Percentiles rank a stretch among this genome's conserved stretches.
These are phyloP conservation scores for Kwoniella pini DNA, from an alignment of 768 basidiomycete genomes.

Conservation along the genomic window DNA sequence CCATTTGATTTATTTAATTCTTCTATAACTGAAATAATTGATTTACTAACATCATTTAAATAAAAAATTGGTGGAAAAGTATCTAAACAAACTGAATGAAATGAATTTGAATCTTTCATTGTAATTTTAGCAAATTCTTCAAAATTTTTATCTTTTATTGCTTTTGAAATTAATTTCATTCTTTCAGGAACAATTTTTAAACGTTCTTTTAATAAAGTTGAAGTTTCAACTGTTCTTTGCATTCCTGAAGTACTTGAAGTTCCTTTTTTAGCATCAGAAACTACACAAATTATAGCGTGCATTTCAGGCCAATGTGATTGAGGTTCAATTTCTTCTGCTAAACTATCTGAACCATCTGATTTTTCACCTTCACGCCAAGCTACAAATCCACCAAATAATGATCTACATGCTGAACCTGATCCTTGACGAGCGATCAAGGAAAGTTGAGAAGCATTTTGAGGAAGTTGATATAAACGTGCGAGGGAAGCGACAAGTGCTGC, in stretches of 20 bases:
- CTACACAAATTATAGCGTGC: slow-evolving; percentile 96
- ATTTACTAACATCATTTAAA: slow-evolving; percentile 93
- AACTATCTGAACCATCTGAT: slow-evolving; percentile 76
- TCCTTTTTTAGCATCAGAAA: slow-evolving; percentile 93
- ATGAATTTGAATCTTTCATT: slow-evolving; percentile 97
- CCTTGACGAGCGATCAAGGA: slow-evolving; percentile 96
- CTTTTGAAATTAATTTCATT: slow-evolving; percentile 77
- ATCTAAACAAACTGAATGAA: slow-evolving; percentile 96
- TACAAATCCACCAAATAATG: slow-evolving; percentile 95
- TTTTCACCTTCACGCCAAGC: slow-evolving; percentile 81
- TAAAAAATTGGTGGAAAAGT: slow-evolving; percentile 98
- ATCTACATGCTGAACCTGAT: slow-evolving; percentile 95
- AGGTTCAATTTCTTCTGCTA: slow-evolving; percentile 83
- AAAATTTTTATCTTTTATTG: slow-evolving; percentile 79
- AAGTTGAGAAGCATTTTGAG: slow-evolving; percentile 73
- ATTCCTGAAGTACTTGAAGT: slow-evolving; percentile 93
- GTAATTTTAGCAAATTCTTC: slow-evolving; percentile 85
- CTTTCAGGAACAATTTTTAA: slow-evolving; percentile 85
- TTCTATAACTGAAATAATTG: slow-evolving; percentile 86
- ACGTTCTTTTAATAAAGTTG: slow-evolving; percentile 80
- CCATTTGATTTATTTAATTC: slow-evolving; percentile 84
- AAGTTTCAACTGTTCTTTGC: slow-evolving; percentile 96
- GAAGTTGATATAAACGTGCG: slow-evolving; percentile 79
- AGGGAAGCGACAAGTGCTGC: slow-evolving; percentile 91
- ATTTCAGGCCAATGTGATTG: slow-evolving; percentile 89